Evolutionary conservation across 208 protist species (phyloP).

Genomic region (Leishmania arabica): DNA sequence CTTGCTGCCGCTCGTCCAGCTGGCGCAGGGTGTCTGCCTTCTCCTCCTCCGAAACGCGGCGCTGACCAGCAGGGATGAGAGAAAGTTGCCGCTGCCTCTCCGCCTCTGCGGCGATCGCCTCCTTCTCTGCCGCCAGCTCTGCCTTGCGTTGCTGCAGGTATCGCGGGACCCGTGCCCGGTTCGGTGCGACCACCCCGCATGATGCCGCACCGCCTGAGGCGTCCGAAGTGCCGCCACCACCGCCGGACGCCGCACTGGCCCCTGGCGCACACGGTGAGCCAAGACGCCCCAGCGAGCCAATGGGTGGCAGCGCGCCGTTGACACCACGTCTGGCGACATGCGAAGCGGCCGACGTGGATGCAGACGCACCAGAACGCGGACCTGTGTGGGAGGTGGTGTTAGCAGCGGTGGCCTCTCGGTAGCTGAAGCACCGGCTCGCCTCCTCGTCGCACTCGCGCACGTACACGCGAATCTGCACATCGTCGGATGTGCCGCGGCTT

Average conservation of each 20-base stretch:
- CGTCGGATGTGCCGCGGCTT: conserved; percentile 15
- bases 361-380: not conserved
- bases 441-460: conserved; percentile 83
- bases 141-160: conserved; percentile 85
- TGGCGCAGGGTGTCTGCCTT: conserved; percentile 60
- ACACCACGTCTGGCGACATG: not conserved
- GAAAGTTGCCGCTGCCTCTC: conserved; percentile 60
- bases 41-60: conserved; percentile 79
- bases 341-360: conserved; percentile 4
- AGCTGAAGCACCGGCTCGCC: conserved; percentile 48
- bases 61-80: conserved; percentile 79
- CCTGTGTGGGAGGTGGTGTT: not conserved
- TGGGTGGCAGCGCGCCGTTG: not conserved
- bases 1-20: conserved; percentile 52
- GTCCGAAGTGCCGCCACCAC: not conserved
- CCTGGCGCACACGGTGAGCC: not conserved
- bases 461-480: conserved; percentile 83
- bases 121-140: conserved; percentile 78
- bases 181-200: not conserved
- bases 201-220: not conserved
- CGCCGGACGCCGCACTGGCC: not conserved
- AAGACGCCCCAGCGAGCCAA: conserved; percentile 2
- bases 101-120: conserved; percentile 50
- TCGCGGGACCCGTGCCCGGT: conserved; percentile 58
- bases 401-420: conserved; percentile 45